phyloP scores from a whole-genome alignment of 2,329 filamentous ascomycete genomes.

The Diaporthe ilicicola region DNA sequence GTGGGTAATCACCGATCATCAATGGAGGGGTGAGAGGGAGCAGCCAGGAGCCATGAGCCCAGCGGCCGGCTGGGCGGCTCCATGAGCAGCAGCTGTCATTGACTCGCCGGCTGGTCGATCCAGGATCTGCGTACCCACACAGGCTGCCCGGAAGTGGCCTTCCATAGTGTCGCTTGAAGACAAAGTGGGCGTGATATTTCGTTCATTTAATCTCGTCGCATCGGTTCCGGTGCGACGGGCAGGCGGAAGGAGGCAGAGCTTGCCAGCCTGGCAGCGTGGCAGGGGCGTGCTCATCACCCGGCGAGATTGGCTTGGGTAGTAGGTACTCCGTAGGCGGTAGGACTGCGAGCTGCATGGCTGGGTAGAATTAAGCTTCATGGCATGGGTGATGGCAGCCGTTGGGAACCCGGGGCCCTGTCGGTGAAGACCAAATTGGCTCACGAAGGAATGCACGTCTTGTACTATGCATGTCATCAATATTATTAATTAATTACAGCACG shows the following conservation, averaged over 20 bases:
- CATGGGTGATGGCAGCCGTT: neutral
- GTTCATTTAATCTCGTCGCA: conserved; percentile 3
- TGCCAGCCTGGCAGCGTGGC: neutral
- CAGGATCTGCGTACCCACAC: conserved; percentile 6
- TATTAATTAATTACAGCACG: conserved; percentile 1
- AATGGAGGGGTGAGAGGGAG: no score
- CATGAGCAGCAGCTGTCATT: conserved; percentile 6
- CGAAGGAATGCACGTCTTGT: neutral
- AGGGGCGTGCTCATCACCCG: neutral
- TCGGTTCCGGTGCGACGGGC: conserved; percentile 15
- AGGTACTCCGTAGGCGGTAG: no score
- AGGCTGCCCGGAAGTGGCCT: conserved; percentile 3
- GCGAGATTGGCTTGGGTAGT: conserved; percentile 7
- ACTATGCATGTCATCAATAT: conserved; percentile 19
- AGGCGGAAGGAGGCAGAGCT: neutral
- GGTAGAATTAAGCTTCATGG: conserved; percentile 20
- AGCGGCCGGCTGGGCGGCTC: conserved; percentile 9
- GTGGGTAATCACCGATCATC: neutral
- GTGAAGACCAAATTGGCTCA: conserved; percentile 9
- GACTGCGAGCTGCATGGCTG: neutral
- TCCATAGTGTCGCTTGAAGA: conserved; percentile 1
- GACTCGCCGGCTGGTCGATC: conserved; percentile 9
- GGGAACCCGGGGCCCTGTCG: neutral
- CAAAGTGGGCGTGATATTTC: neutral
- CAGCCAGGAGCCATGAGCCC: neutral